Conservation (phyloP, 106 monocot genomes). For the Alisma plantagoaquatica region DNA sequence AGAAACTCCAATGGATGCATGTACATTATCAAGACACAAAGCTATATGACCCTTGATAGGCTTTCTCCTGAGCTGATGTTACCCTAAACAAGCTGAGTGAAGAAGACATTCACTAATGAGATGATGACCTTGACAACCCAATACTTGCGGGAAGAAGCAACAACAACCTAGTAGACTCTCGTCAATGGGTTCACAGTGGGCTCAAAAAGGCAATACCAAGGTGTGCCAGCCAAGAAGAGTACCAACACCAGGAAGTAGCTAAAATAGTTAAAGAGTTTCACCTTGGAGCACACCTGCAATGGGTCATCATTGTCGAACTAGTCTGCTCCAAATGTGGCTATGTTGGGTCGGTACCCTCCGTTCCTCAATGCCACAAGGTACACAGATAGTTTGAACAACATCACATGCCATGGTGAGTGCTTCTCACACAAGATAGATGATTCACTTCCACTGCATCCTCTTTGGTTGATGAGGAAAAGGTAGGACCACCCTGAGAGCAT, state of each 20-base stretch:
- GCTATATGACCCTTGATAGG: too few relatives aligned
- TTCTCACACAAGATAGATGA: conserved; percentile 21
- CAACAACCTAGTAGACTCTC: conserved; percentile 36
- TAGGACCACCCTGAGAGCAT: conserved; percentile 51
- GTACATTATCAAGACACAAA: too few relatives aligned
- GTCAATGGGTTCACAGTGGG: conserved; percentile 60
- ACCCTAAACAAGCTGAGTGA: too few relatives aligned
- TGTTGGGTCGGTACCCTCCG: conserved; percentile 83
- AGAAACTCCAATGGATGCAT: too few relatives aligned
- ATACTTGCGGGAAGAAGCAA: conserved; percentile 56
- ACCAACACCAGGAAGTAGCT: conserved; percentile 35
- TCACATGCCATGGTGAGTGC: conserved; percentile 24
- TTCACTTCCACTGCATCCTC: conserved; percentile 52
- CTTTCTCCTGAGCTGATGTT: too few relatives aligned
- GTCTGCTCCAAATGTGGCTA: conserved; percentile 75
- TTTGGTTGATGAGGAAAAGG: conserved; percentile 34
- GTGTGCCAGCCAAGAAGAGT: conserved; percentile 44
- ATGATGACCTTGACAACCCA: conserved; percentile 24
- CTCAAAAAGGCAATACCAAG: conserved; percentile 33
- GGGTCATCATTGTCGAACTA: conserved; percentile 69
- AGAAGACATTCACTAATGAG: conserved; percentile 24
- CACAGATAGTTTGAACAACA: conserved; percentile 45
- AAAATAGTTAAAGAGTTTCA: conserved; percentile 83
- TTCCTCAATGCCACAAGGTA: conserved; percentile 76
- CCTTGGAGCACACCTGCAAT: conserved; percentile 42